Evolutionary conservation across 2,329 filamentous ascomycete genomes (phyloP).

Genomic region (Colletotrichum viniferum): DNA sequence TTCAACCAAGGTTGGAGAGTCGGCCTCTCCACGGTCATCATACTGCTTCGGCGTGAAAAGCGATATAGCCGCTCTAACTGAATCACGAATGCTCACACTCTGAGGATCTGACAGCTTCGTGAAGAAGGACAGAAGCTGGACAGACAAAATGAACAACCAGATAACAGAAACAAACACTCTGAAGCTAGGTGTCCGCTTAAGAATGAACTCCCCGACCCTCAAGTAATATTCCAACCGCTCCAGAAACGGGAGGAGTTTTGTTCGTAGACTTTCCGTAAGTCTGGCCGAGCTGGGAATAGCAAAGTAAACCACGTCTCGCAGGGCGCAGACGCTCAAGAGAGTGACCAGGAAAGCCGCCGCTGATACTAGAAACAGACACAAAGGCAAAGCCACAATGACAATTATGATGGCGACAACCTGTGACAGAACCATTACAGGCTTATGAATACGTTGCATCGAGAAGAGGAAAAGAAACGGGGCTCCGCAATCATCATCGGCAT

Average conservation of each 20-base stretch:
- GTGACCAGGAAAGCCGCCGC: not conserved
- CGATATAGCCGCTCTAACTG: not conserved
- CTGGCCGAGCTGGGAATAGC: not conserved
- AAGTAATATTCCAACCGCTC: not conserved
- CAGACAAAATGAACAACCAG: not conserved
- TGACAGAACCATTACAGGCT: not conserved
- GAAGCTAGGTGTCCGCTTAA: not conserved
- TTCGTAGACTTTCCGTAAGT: not conserved
- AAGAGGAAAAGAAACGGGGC: not conserved
- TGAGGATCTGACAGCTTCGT: not conserved
- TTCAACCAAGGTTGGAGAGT: too few relatives aligned
- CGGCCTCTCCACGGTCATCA: rapidly evolving
- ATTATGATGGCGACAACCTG: not conserved
- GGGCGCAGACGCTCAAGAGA: not conserved
- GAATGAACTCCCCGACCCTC: not conserved
- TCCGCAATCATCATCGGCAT: not conserved
- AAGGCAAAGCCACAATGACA: not conserved
- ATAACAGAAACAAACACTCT: not conserved
- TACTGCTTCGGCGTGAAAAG: not conserved
- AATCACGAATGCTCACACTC: not conserved
- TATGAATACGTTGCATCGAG: not conserved
- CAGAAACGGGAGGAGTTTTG: not conserved
- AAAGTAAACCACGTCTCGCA: not conserved
- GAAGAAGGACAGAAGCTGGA: not conserved
- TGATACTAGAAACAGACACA: not conserved